phyloP scores from a whole-genome alignment of 192 early-diverging fungal species.

The Podochytrium sp. region DNA sequence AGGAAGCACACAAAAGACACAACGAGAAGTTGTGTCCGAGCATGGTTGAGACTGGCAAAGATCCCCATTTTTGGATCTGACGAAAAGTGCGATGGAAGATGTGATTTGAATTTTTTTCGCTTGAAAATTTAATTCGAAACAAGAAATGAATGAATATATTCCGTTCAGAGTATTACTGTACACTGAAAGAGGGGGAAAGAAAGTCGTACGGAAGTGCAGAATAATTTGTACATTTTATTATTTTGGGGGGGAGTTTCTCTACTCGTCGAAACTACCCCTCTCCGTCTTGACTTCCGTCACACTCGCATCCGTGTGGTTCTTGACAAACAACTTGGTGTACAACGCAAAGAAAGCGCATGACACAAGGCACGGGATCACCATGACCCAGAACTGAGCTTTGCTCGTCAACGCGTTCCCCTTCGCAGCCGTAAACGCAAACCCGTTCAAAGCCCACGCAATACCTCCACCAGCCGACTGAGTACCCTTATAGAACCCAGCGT shows the following conservation, averaged over 20 bases:
- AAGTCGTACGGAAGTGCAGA: too few relatives aligned
- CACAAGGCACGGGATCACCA: constrained; percentile 4
- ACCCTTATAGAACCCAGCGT: constrained; percentile 86
- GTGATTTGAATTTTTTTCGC: neutral
- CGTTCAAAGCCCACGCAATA: constrained; percentile 14
- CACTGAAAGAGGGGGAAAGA: too few relatives aligned
- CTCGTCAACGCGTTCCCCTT: neutral
- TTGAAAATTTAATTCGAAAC: too few relatives aligned
- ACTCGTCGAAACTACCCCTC: too few relatives aligned
- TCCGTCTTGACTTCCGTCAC: too few relatives aligned
- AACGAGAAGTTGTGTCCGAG: constrained; percentile 68
- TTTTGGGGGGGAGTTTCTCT: too few relatives aligned
- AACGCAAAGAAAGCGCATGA: neutral
- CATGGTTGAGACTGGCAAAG: neutral
- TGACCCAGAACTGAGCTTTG: constrained; percentile 15
- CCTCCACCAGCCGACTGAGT: constrained; percentile 78
- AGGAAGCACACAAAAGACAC: constrained; percentile 73
- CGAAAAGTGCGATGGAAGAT: neutral
- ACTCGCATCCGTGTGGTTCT: neutral
- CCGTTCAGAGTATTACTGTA: too few relatives aligned
- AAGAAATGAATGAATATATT: too few relatives aligned
- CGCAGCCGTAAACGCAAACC: constrained; percentile 1
- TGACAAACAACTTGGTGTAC: constrained; percentile 1
- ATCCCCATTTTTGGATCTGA: neutral
- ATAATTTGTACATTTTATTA: too few relatives aligned